phyloP scores from a whole-genome alignment of 805 yeast species.

The Yarrowia divulgata region DNA sequence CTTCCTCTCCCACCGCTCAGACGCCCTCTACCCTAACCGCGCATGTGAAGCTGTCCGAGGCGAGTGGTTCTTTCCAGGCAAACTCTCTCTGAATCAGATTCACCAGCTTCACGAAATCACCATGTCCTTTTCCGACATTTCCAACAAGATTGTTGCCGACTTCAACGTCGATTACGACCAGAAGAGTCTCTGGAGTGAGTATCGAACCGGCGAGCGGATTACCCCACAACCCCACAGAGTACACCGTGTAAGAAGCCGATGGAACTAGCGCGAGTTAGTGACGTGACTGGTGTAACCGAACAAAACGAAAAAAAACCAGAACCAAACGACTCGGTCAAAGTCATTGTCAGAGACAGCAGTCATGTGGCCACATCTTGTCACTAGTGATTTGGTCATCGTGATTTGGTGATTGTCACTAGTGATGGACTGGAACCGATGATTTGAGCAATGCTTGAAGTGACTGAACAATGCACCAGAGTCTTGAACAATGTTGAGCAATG shows the following conservation, averaged over 20 bases:
- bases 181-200: constrained; percentile 34
- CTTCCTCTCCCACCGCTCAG: not conserved
- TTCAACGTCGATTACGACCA: constrained; percentile 36
- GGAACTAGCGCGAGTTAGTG: not conserved
- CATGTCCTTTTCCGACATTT: constrained; percentile 25
- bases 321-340: too few species aligned
- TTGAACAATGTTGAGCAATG: too few species aligned
- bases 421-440: too few species aligned
- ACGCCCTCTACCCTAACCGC: constrained; percentile 35
- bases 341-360: too few species aligned
- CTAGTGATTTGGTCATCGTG: too few species aligned
- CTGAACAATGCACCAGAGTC: too few species aligned
- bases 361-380: too few species aligned
- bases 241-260: constrained; percentile 7
- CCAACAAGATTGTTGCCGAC: constrained; percentile 31
- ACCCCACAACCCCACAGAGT: not conserved
- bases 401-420: too few species aligned
- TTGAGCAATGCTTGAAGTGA: too few species aligned
- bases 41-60: constrained; percentile 20
- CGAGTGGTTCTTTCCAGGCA: not conserved
- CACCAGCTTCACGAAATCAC: not conserved
- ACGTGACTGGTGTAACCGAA: too few species aligned
- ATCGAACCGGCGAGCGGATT: not conserved
- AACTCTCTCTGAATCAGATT: constrained; percentile 17
- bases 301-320: too few species aligned